Conservation (phyloP, 192 early-diverging fungal species). For the Dispira simplex region DNA sequence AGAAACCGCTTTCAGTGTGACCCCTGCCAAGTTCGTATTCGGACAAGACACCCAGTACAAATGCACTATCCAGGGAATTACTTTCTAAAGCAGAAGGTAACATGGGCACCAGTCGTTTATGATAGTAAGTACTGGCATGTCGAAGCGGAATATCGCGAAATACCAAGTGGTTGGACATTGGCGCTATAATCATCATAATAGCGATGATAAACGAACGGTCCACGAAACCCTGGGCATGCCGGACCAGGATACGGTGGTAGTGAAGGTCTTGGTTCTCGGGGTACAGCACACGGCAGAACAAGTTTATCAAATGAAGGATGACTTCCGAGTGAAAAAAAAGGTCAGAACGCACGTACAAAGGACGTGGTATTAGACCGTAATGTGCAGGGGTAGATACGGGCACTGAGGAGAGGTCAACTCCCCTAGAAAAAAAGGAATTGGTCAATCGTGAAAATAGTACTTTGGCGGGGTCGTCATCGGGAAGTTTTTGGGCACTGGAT, state of each 20-base stretch:
- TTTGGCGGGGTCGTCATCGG: no score
- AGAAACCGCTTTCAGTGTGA: slow-evolving; percentile 1
- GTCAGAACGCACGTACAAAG: background rate
- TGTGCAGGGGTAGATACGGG: no score
- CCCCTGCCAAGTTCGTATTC: slow-evolving; percentile 9
- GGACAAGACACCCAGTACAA: background rate
- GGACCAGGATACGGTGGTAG: slow-evolving; percentile 5
- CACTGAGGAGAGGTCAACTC: no score
- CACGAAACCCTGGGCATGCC: background rate
- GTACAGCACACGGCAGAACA: slow-evolving; percentile 9
- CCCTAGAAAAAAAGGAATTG: no score
- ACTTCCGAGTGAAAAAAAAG: slow-evolving; percentile 5
- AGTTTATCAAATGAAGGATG: background rate
- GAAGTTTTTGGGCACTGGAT: no score
- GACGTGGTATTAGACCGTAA: background rate
- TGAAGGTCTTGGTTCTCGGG: background rate
- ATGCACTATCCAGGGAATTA: background rate
- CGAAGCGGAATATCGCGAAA: slow-evolving; percentile 2
- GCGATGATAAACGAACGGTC: background rate
- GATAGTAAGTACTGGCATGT: background rate
- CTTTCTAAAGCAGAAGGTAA: background rate
- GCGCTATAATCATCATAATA: background rate
- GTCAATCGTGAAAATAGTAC: no score
- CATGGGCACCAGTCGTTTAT: background rate
- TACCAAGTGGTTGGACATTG: slow-evolving; percentile 2